phyloP scores from a whole-genome alignment of 2,329 filamentous ascomycete species.

The Epicoccum nigrum region DNA sequence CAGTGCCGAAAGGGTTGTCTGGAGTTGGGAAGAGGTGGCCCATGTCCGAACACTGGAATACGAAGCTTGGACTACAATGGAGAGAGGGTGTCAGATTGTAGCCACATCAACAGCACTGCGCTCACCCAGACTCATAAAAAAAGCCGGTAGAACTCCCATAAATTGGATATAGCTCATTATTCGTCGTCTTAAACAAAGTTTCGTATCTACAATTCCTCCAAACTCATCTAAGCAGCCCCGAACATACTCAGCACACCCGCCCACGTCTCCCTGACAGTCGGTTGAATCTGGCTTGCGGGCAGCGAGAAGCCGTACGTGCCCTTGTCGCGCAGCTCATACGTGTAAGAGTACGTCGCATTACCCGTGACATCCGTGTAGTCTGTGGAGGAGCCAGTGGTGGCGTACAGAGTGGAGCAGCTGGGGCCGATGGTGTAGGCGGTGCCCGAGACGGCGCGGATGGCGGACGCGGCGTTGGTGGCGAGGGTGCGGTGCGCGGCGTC shows the following conservation, averaged over 20 bases:
- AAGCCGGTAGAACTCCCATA: too few species aligned
- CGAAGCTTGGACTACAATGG: too few species aligned
- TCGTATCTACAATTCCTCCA: background rate
- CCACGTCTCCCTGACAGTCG: slow-evolving; percentile 55
- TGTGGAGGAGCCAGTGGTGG: slow-evolving; percentile 54
- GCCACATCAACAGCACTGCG: too few species aligned
- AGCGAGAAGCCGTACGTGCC: slow-evolving; percentile 57
- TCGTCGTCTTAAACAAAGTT: background rate
- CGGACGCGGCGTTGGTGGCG: slow-evolving; percentile 55
- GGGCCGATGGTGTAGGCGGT: slow-evolving; percentile 54
- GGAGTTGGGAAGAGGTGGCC: too few species aligned
- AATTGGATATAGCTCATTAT: too few species aligned
- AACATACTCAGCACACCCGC: slow-evolving; percentile 47
- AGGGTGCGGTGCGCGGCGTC: slow-evolving; percentile 58
- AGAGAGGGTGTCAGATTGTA: too few species aligned
- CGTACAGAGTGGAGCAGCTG: slow-evolving; percentile 66
- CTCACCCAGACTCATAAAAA: too few species aligned
- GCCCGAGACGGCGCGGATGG: slow-evolving; percentile 61
- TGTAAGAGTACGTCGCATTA: slow-evolving; percentile 54
- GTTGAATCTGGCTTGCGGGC: slow-evolving; percentile 56
- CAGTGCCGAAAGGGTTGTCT: too few species aligned
- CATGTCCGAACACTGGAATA: too few species aligned
- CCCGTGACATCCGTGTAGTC: slow-evolving; percentile 54
- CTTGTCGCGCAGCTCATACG: slow-evolving; percentile 57
- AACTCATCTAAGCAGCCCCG: slow-evolving; percentile 23